Percentiles rank a stretch among this genome's conserved stretches.
These are phyloP conservation scores for Gossypium australe DNA, from an alignment of 345 rosid genomes.

Conservation along the genomic window DNA sequence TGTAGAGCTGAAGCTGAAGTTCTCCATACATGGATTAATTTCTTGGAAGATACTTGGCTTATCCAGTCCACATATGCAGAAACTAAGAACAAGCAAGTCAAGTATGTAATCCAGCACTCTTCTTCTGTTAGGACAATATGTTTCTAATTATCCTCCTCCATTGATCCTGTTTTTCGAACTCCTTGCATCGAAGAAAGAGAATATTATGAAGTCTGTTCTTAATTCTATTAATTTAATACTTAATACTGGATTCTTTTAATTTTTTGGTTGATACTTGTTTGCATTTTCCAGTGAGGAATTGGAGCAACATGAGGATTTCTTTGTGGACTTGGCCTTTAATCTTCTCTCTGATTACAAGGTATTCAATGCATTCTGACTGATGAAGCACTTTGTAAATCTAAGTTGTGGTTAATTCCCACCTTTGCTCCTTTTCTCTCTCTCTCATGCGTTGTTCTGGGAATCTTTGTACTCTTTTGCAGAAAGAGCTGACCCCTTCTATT, in stretches of 20 bases:
- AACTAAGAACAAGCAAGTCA: slow-evolving; percentile 64
- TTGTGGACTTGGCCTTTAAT: slow-evolving; percentile 54
- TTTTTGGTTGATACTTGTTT: slow-evolving; percentile 15
- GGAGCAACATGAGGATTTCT: slow-evolving; percentile 79
- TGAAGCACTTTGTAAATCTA: not conserved
- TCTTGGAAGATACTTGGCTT: slow-evolving; percentile 91
- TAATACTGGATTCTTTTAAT: not conserved
- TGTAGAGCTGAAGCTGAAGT: slow-evolving; percentile 63
- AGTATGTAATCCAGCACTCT: slow-evolving; percentile 17
- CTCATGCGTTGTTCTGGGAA: not conserved
- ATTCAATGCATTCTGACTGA: not conserved
- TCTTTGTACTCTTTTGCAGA: slow-evolving; percentile 37
- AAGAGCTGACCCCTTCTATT: slow-evolving; percentile 71
- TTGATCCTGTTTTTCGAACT: not conserved
- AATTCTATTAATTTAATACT: not conserved
- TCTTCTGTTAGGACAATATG: not conserved
- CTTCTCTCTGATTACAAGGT: slow-evolving; percentile 82
- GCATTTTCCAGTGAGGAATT: slow-evolving; percentile 59
- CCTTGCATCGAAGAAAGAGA: not conserved
- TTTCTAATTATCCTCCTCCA: not conserved
- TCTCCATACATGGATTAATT: slow-evolving; percentile 82
- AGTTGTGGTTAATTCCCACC: not conserved
- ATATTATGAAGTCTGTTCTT: slow-evolving; percentile 8
- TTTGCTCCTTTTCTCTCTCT: not conserved
- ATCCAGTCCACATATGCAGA: slow-evolving; percentile 62